phyloP scores from a whole-genome alignment of 1,139 yeast genomes.

The Blastobotrys apis region DNA sequence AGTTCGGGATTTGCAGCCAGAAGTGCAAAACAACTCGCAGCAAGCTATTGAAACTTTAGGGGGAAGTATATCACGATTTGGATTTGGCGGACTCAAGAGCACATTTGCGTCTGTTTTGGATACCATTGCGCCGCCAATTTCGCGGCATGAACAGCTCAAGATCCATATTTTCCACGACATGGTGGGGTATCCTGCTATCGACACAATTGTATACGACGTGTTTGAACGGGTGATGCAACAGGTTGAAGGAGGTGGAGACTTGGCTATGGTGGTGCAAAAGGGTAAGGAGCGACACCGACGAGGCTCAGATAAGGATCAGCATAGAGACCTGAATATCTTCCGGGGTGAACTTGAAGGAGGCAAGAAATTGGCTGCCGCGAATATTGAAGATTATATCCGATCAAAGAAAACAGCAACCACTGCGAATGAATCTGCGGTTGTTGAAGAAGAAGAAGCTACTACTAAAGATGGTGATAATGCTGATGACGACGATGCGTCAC shows the following conservation, averaged over 20 bases:
- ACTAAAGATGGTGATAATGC: not conserved
- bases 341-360: constrained; percentile 78
- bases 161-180: constrained; percentile 83
- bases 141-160: constrained; percentile 66
- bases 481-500: constrained; percentile 13
- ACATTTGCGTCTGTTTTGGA: constrained; percentile 46
- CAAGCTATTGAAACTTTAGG: constrained; percentile 27
- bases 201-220: constrained; percentile 58
- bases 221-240: constrained; percentile 84
- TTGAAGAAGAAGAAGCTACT: constrained; percentile 14
- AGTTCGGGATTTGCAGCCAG: constrained; percentile 38
- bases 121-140: constrained; percentile 52
- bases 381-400: constrained; percentile 60
- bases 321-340: constrained; percentile 61
- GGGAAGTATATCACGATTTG: constrained; percentile 19
- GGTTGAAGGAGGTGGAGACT: constrained; percentile 78
- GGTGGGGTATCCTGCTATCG: constrained; percentile 64
- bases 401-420: constrained; percentile 33
- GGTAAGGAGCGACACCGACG: constrained; percentile 39
- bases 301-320: constrained; percentile 36
- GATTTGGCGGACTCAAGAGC: constrained; percentile 31
- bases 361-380: constrained; percentile 84
- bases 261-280: constrained; percentile 47
- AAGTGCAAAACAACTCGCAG: constrained; percentile 24
- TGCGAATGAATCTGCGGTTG: constrained; percentile 13